These are phyloP conservation scores for Exophiala aquamarina DNA, from an alignment of 2,329 filamentous ascomycete genomes.

Conservation along the genomic window DNA sequence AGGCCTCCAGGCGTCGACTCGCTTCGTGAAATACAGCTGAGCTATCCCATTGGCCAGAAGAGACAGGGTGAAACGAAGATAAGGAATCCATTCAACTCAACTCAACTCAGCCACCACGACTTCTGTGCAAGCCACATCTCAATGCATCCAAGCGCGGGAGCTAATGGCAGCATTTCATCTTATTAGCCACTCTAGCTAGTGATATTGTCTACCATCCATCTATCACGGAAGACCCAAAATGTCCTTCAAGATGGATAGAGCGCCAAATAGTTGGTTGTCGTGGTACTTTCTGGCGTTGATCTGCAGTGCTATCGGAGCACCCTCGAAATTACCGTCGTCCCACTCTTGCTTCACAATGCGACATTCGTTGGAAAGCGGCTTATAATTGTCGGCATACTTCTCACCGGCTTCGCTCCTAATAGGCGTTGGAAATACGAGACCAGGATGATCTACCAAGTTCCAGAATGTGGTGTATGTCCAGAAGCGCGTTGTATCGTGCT, in stretches of 20 bases:
- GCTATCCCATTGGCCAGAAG: no score
- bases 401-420: conserved; percentile 45
- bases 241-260: conserved; percentile 10
- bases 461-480: conserved; percentile 68
- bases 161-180: no score
- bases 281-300: conserved; percentile 53
- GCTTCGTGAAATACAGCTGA: no score
- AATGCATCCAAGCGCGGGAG: no score
- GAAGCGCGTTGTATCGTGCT: conserved; percentile 47
- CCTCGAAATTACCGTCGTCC: conserved; percentile 47
- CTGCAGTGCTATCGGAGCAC: conserved; percentile 54
- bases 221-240: not conserved
- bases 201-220: no score
- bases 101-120: no score
- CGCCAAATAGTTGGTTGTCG: conserved; percentile 49
- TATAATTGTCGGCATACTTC: conserved; percentile 21
- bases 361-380: conserved; percentile 37
- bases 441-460: conserved; percentile 69
- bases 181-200: no score
- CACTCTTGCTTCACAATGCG: conserved; percentile 43
- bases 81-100: no score
- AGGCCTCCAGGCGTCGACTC: no score
- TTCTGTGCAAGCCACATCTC: no score
- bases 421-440: conserved; percentile 59
- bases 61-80: no score